Evolutionary conservation across 768 basidiomycete genomes (phyloP), one percentile per base, ranked within the genome.

Genomic region (Auricularia cornea): DNA sequence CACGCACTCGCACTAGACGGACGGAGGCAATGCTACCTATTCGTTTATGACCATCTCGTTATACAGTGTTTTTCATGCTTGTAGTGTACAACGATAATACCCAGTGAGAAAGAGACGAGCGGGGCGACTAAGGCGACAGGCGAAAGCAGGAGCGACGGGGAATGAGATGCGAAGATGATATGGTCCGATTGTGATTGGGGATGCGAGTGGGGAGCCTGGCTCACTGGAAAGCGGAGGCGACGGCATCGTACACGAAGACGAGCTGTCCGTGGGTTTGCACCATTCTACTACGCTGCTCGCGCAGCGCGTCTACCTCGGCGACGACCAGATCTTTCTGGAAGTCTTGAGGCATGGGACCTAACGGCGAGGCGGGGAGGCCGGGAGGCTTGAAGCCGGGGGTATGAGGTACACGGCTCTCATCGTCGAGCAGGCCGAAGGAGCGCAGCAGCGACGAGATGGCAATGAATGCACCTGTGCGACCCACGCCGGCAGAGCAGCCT

Each of bases 401-500:
- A 30, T 31, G 59, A 18, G 62, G 67, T 3, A 5, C 63, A 31
- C 76, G 69, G 73, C 28, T 83, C 6, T 20, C 68, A 59, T 23
- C 31, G 57, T 59, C n/a, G 59, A 78, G 77, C 62, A 86, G 76
- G 32, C 77, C 80, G 65, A 83, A 73, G 33, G 78, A 72, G 31
- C 91, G 88, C n/a, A 94, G 78, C 40, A 94, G 77, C 14, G 92
- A 94, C 10, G 84, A 84, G 44, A 93, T 70, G 0, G 89, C 85
- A 70, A 95, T 89, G 74, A 92, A 93, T 5, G 92, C 83, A 20
- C 93, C 93, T 3, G 93, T 93, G 38, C 93, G 82, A 3, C 93
- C 93, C 63, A 94, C 80, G 3, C 93, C 93, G 1, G 94, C 93
- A 30, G 91, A 93, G 70, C 93, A 95, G 65, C 89, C 84, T 32